Evolutionary conservation across 75 land plant species (phyloP).

Genomic region (Azolla pinnata): DNA sequence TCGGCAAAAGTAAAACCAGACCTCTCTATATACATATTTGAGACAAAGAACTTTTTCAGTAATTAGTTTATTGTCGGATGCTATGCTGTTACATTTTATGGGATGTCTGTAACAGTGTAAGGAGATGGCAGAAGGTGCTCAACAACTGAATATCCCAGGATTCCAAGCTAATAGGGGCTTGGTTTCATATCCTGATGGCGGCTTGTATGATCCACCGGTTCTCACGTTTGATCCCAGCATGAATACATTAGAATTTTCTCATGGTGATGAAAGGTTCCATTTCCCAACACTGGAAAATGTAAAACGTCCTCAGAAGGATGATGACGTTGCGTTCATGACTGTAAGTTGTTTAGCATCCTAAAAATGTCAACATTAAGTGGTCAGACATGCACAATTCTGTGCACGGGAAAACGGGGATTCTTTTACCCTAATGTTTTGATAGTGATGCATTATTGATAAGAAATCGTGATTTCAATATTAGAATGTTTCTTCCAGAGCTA

Average conservation of each 20-base stretch:
- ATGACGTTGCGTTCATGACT: conserved; percentile 71
- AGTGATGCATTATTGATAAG: too few relatives aligned
- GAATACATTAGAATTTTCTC: conserved; percentile 9
- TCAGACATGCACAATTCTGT: too few relatives aligned
- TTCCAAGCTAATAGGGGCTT: conserved; percentile 40
- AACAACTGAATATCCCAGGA: conserved; percentile 45
- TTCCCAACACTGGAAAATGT: conserved; percentile 32
- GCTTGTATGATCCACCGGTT: conserved; percentile 42
- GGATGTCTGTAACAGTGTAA: conserved; percentile 34
- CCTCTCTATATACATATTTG: too few relatives aligned
- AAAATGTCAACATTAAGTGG: too few relatives aligned
- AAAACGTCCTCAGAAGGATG: conserved; percentile 46
- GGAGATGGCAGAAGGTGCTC: conserved; percentile 57
- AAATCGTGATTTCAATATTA: too few relatives aligned
- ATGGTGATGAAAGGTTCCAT: conserved; percentile 23
- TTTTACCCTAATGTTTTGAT: too few relatives aligned
- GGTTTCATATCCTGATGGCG: conserved; percentile 61
- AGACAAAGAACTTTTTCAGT: too few relatives aligned
- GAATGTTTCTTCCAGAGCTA: too few relatives aligned
- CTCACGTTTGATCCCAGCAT: conserved; percentile 52
- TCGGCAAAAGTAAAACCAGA: conserved; percentile 39
- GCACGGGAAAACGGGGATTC: too few relatives aligned
- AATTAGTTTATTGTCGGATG: too few relatives aligned
- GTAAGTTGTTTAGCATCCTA: too few relatives aligned
- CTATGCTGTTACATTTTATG: too few relatives aligned